These are phyloP conservation scores for Phytophthora sansomeana DNA, from an alignment of 352 stramenopile species.

Conservation along the genomic window DNA sequence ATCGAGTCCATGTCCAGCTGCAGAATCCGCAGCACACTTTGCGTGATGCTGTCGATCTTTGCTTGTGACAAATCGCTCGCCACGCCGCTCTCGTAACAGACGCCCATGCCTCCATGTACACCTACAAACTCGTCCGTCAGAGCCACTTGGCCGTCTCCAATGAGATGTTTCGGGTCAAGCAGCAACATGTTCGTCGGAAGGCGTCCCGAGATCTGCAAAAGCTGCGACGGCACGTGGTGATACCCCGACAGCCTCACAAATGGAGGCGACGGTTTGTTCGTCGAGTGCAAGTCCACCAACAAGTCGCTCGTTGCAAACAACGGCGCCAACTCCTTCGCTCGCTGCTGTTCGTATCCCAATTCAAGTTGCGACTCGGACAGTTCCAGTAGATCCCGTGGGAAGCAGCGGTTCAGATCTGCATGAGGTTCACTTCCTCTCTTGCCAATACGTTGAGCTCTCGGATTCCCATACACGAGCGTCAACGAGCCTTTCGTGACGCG, in stretches of 20 bases:
- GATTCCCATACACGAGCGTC: constrained; percentile 76
- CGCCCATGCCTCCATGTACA: constrained; percentile 57
- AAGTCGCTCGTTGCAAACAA: constrained; percentile 62
- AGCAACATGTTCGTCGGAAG: constrained; percentile 68
- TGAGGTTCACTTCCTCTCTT: constrained; percentile 61
- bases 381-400: constrained; percentile 47
- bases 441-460: constrained; percentile 55
- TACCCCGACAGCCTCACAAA: constrained; percentile 72
- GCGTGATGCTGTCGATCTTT: constrained; percentile 55
- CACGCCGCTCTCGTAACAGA: constrained; percentile 78
- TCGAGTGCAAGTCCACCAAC: constrained; percentile 81
- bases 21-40: constrained; percentile 60
- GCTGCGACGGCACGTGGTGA: constrained; percentile 28
- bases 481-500: constrained; percentile 44
- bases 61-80: constrained; percentile 56
- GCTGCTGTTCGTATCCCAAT: constrained; percentile 54
- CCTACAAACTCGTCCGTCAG: constrained; percentile 82
- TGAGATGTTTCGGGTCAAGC: constrained; percentile 65
- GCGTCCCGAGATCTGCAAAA: constrained; percentile 43
- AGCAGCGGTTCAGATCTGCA: constrained; percentile 78
- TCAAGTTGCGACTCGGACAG: constrained; percentile 1
- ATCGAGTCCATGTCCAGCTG: constrained; percentile 49
- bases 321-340: constrained; percentile 64
- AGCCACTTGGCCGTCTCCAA: constrained; percentile 63
- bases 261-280: constrained; percentile 75